Evolutionary conservation across 2,329 filamentous ascomycete genomes (phyloP).

Genomic region (Taxawa tesnikishii): DNA sequence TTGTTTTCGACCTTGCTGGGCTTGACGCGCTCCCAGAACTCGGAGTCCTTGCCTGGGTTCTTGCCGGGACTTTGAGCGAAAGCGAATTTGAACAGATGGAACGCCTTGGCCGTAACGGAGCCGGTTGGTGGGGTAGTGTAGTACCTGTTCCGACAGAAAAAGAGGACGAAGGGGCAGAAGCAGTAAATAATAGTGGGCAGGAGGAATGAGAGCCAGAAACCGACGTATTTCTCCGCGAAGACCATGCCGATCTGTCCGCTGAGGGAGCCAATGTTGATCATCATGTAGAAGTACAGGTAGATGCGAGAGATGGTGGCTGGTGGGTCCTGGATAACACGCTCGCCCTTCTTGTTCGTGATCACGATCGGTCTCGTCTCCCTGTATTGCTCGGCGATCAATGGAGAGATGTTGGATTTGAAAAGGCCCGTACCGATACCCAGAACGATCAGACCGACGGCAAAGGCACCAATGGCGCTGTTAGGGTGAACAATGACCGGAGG

Average conservation of each 20-base stretch:
- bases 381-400: slow-evolving; percentile 34
- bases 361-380: slow-evolving; percentile 25
- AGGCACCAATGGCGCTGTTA: slow-evolving; percentile 24
- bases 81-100: slow-evolving; percentile 47
- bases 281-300: slow-evolving; percentile 54
- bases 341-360: slow-evolving; percentile 24
- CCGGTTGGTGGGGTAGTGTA: slow-evolving; percentile 53
- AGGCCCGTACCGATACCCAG: slow-evolving; percentile 37
- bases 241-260: slow-evolving; percentile 54
- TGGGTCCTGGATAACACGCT: slow-evolving; percentile 33
- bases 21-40: slow-evolving; percentile 52
- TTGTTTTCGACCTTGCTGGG: slow-evolving; percentile 48
- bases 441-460: slow-evolving; percentile 28
- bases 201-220: slow-evolving; percentile 53
- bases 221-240: slow-evolving; percentile 52
- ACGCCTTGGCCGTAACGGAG: slow-evolving; percentile 57
- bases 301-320: slow-evolving; percentile 32
- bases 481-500: slow-evolving; percentile 17
- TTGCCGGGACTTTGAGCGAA: too few relatives aligned
- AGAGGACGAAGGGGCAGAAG: slow-evolving; percentile 22
- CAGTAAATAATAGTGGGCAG: slow-evolving; percentile 51
- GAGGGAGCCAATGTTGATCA: slow-evolving; percentile 62
- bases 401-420: slow-evolving; percentile 61
- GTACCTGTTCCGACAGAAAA: slow-evolving; percentile 32
- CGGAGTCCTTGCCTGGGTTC: slow-evolving; percentile 27